phyloP scores from a whole-genome alignment of 2,329 filamentous ascomycete species.

The Diplodia sapinea region DNA sequence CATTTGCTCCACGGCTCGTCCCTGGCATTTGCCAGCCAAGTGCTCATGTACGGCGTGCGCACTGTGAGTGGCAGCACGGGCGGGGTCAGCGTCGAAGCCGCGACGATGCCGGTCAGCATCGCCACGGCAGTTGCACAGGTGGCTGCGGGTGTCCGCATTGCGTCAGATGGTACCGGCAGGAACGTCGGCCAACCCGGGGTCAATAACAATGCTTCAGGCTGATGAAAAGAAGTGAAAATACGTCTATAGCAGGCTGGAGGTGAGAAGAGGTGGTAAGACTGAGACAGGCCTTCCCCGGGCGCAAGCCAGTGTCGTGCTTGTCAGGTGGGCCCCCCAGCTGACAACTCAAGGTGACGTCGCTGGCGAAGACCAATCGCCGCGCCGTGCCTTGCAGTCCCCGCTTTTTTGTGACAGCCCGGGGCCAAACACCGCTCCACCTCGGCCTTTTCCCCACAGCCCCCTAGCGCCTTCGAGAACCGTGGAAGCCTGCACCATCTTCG shows the following conservation, averaged over 20 bases:
- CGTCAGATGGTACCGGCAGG: conserved; percentile 29
- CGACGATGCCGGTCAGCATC: conserved; percentile 51
- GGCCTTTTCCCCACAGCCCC: conserved; percentile 19
- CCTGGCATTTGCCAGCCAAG: conserved; percentile 68
- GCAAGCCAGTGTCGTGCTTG: conserved; percentile 18
- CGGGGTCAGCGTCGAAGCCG: conserved; percentile 62
- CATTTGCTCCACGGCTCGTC: conserved; percentile 79
- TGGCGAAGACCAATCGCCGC: conserved; percentile 36
- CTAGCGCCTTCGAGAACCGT: conserved; percentile 24
- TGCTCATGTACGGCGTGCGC: conserved; percentile 58
- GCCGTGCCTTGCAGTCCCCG: conserved; percentile 41
- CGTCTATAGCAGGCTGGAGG: neutral
- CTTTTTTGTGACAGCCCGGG: conserved; percentile 10
- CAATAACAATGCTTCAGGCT: conserved; percentile 9
- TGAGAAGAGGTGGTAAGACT: conserved; percentile 21
- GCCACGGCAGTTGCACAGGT: conserved; percentile 36
- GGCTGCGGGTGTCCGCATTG: conserved; percentile 41
- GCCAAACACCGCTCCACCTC: conserved; percentile 21
- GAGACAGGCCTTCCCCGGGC: conserved; percentile 26
- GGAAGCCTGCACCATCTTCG: neutral
- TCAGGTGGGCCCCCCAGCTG: conserved; percentile 24
- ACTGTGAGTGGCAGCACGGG: conserved; percentile 59
- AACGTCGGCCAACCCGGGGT: neutral
- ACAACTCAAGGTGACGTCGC: conserved; percentile 28
- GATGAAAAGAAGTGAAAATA: conserved; percentile 5